These are phyloP conservation scores for Flaveria robusta DNA, from an alignment of 129 eudicot genomes.

Conservation along the genomic window DNA sequence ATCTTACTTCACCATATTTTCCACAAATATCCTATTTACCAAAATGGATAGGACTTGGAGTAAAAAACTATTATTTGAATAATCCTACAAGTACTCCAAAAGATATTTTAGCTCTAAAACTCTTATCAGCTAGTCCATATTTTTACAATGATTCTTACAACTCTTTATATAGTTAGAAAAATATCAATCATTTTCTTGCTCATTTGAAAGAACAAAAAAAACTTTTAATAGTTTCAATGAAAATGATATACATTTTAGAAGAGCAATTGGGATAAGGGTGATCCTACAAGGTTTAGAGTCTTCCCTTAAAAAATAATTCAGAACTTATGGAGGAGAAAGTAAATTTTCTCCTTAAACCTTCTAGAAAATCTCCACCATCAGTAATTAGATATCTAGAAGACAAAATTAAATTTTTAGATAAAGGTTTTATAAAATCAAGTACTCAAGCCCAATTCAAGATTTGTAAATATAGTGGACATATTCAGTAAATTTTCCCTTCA, in stretches of 20 bases:
- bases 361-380: too few species aligned
- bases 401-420: too few species aligned
- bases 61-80: not conserved
- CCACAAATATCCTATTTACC: not conserved
- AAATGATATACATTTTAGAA: not conserved
- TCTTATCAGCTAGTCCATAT: not conserved
- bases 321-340: not conserved
- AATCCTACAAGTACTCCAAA: not conserved
- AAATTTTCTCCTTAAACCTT: too few species aligned
- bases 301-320: not conserved
- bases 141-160: not conserved
- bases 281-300: not conserved
- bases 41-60: not conserved
- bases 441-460: too few species aligned
- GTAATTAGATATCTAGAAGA: too few species aligned
- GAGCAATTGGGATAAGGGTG: not conserved
- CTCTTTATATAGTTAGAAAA: not conserved
- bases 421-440: too few species aligned
- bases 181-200: not conserved
- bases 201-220: not conserved
- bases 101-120: not conserved
- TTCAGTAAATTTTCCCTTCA: too few species aligned
- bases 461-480: too few species aligned
- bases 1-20: not conserved
- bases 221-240: not conserved